Base-by-base conservation (phyloP, 106 monocot species). In the Ottelia alismoides region DNA sequence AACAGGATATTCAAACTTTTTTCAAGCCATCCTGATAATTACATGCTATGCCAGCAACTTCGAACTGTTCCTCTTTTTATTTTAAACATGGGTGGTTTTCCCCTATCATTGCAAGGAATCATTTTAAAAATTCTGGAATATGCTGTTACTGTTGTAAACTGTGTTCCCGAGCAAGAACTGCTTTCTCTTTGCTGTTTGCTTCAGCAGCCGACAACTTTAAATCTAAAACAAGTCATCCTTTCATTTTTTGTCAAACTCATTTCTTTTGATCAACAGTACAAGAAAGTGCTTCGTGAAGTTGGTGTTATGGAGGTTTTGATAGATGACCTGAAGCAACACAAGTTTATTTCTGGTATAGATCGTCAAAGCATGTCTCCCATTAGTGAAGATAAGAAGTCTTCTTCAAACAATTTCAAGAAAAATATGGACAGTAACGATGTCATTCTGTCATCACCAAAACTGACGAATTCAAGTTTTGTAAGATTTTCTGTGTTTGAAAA, bases 71-170 rank as follows among this genome's bases (percentile, higher is more conserved):
- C 98, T 50, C 82, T 98, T 27, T 90, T 98, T 25, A 86, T 98
- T 18, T 57, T 90, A 51, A 98, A 98, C 25, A 98, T 98, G 98
- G 81, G 77, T 27, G 70, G 72, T 7, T 86, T 98, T 70, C 98
- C 98, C 60, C 18, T 60, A 54, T 77, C 98, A 61, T 55, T 90
- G 30, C 98, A 98, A 58, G 98, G 86, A 65, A 83, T 74, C 30
- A 79, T 98, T 68, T 77, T 98, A 61, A 98, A 98, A 77, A 98
- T 98, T 51, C 65, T 98, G 28, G 98, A 98, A 79, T 98, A 98
- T 77, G 82, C 86, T 68, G 98, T 90, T 30, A 98, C 98, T 25
- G 98, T 98, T 61, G 90, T 83, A 17, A 98, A 90, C 71, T 98
- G 98, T 56, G 70, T 90, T 61, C 98, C 98, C 26, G 98, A 98